These are phyloP conservation scores for Elaeis oleifera DNA, from an alignment of 202 grass and related monocot species.

Conservation along the genomic window DNA sequence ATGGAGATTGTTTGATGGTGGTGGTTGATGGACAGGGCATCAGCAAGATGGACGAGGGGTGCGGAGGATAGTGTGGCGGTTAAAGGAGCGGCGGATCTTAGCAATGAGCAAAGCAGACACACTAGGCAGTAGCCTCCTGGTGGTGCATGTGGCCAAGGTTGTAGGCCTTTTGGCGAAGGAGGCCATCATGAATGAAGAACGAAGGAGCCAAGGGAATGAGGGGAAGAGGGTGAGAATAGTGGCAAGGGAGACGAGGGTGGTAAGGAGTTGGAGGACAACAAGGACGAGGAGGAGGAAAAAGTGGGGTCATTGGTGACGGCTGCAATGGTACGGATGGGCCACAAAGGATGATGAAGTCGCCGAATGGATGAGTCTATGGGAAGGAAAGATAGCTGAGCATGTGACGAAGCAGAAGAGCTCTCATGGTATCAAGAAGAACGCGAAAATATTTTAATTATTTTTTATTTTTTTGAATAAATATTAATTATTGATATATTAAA, in stretches of 20 bases:
- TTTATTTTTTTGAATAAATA: no score
- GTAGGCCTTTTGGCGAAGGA: slow-evolving; percentile 1
- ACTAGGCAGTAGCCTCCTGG: no score
- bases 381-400: background rate
- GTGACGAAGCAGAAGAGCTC: slow-evolving; percentile 15
- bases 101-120: no score
- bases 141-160: background rate
- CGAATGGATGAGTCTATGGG: slow-evolving; percentile 1
- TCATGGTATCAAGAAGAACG: background rate
- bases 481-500: no score
- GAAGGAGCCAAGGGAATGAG: background rate
- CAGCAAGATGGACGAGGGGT: no score
- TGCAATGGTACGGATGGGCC: background rate
- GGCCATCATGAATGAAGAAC: background rate
- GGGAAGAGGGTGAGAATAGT: background rate
- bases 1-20: no score
- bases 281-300: background rate
- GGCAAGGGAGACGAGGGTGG: slow-evolving; percentile 5
- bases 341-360: slow-evolving; percentile 6
- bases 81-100: no score
- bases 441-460: background rate
- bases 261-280: background rate
- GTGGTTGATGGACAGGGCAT: no score
- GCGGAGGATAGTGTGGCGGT: no score
- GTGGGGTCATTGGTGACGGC: background rate